Evolutionary conservation across 306 rosid genomes (phyloP).

Genomic region (Alnus rubra): DNA sequence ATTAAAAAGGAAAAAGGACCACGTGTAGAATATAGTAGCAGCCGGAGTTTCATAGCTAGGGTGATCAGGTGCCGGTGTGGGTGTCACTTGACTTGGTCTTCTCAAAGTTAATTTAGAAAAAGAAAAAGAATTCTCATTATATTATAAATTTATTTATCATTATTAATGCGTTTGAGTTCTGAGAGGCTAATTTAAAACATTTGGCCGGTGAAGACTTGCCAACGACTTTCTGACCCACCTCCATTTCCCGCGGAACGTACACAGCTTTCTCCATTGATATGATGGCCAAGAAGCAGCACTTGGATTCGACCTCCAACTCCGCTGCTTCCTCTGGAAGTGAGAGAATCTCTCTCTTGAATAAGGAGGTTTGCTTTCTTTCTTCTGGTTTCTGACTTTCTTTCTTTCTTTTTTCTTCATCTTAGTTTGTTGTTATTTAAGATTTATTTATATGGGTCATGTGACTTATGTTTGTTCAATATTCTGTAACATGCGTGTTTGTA

Average conservation of each 20-base stretch:
- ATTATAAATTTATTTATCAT: neutral
- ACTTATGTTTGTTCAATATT: neutral
- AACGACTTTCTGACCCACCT: neutral
- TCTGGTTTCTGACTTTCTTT: no score
- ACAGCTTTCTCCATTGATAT: neutral
- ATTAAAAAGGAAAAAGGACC: no score
- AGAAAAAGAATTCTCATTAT: neutral
- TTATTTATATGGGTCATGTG: neutral
- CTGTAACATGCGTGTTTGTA: no score
- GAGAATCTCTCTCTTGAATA: slow-evolving; percentile 29
- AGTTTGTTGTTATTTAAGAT: neutral
- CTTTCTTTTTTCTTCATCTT: neutral
- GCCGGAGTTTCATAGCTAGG: no score
- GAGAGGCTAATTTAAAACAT: neutral
- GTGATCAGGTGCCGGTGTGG: neutral
- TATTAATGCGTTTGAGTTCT: neutral
- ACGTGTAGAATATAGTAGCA: no score
- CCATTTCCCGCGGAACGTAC: slow-evolving; percentile 9
- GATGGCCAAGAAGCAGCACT: slow-evolving; percentile 36
- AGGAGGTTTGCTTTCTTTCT: slow-evolving; percentile 18
- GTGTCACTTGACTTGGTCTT: neutral
- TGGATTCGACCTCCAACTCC: slow-evolving; percentile 26
- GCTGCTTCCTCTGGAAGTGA: slow-evolving; percentile 19
- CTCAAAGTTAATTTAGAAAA: neutral
- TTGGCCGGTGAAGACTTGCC: neutral